A percentile compares a stretch with the other conserved stretches of the same genome.
These are phyloP conservation scores for Pelargonium cotyledonis DNA, from an alignment of 441 rosid species.

Conservation along the genomic window DNA sequence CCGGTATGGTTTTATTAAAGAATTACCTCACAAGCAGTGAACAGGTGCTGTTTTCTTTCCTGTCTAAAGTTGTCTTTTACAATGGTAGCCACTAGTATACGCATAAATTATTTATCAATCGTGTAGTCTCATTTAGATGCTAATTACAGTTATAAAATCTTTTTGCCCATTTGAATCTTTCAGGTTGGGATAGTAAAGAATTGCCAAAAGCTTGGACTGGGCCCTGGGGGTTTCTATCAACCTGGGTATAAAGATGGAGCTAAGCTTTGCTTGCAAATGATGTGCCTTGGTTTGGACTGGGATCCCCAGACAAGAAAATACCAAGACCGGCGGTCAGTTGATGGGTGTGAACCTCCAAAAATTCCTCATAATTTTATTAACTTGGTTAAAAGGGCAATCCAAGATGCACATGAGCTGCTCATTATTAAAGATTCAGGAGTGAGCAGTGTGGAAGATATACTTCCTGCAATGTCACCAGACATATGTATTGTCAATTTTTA, in stretches of 20 bases:
- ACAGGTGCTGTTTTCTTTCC: slow-evolving; percentile 28
- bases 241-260: slow-evolving; percentile 38
- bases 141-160: too few species aligned
- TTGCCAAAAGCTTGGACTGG: slow-evolving; percentile 31
- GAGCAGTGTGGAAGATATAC: slow-evolving; percentile 20
- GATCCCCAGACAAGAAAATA: slow-evolving; percentile 35
- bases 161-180: not conserved
- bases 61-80: not conserved
- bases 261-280: slow-evolving; percentile 34
- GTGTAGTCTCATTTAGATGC: too few species aligned
- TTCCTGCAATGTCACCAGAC: slow-evolving; percentile 42
- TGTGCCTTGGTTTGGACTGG: slow-evolving; percentile 42
- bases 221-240: slow-evolving; percentile 35
- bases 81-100: too few species aligned
- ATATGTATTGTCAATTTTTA: slow-evolving; percentile 44
- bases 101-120: too few species aligned
- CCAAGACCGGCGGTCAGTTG: slow-evolving; percentile 6
- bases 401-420: slow-evolving; percentile 28
- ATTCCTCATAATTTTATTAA: slow-evolving; percentile 27
- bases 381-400: slow-evolving; percentile 31
- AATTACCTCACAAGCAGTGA: slow-evolving; percentile 24
- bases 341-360: slow-evolving; percentile 20
- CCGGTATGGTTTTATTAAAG: slow-evolving; percentile 56
- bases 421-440: slow-evolving; percentile 12
- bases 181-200: slow-evolving; percentile 35